A percentile compares a stretch with the other conserved stretches of the same genome.
Evolutionary conservation across 352 stramenopile genomes (phyloP).

Genomic region (Lagenidium giganteum): DNA sequence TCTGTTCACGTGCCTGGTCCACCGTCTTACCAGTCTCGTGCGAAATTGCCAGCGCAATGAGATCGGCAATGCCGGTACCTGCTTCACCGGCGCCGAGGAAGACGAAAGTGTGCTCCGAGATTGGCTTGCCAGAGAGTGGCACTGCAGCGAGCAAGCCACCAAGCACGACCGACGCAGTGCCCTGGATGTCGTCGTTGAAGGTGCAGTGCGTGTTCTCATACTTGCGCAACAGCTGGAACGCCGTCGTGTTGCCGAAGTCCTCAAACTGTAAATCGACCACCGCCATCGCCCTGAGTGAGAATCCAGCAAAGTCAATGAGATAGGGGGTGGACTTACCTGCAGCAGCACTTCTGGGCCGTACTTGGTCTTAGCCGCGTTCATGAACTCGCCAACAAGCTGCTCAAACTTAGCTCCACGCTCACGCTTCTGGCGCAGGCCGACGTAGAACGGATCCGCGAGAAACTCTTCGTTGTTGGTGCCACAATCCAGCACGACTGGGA

Average conservation of each 20-base stretch:
- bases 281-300: background rate
- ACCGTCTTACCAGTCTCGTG: constrained; percentile 86
- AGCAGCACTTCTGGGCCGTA: constrained; percentile 84
- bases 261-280: too few species aligned
- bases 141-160: constrained; percentile 69
- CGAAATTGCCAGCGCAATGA: constrained; percentile 89
- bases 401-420: constrained; percentile 89
- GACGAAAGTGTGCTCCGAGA: constrained; percentile 93
- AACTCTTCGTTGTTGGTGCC: constrained; percentile 95
- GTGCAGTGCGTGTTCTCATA: constrained; percentile 81
- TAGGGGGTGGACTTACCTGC: too few species aligned
- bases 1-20: constrained; percentile 86
- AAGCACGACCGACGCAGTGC: constrained; percentile 76
- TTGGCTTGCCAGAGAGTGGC: constrained; percentile 59
- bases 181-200: constrained; percentile 98
- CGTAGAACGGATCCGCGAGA: constrained; percentile 92
- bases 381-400: constrained; percentile 96
- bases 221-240: constrained; percentile 81
- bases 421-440: constrained; percentile 89
- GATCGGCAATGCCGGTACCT: constrained; percentile 92
- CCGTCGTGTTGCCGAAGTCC: constrained; percentile 86
- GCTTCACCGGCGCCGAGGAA: constrained; percentile 94
- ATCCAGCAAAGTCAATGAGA: constrained; percentile 32
- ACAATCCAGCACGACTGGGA: constrained; percentile 94
- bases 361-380: constrained; percentile 89